phyloP scores from a whole-genome alignment of 2,329 filamentous ascomycete genomes.

The Xylaria sp. region DNA sequence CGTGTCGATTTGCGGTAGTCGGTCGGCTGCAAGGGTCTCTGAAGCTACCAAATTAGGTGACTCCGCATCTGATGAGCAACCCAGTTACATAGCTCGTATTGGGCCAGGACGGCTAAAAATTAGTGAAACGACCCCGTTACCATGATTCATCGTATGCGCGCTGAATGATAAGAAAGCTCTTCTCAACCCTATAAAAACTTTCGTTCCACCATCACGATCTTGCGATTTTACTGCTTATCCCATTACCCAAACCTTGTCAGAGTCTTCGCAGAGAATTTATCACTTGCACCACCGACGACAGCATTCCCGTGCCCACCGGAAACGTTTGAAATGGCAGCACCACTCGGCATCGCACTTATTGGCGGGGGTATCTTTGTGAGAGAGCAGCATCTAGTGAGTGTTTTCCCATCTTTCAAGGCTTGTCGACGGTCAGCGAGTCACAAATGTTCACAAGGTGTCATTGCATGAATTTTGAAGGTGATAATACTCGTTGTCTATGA shows the following conservation, averaged over 20 bases:
- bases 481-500: background rate
- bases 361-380: conserved; percentile 63
- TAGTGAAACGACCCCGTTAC: background rate
- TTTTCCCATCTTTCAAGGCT: background rate
- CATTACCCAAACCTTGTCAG: background rate
- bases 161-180: conserved; percentile 4
- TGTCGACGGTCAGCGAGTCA: background rate
- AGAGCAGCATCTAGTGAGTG: conserved; percentile 56
- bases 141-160: background rate
- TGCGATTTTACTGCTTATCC: background rate
- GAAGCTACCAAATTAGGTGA: conserved; percentile 21
- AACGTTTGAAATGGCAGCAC: conserved; percentile 37
- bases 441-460: background rate
- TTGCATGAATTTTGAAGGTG: background rate
- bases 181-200: background rate
- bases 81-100: conserved; percentile 1
- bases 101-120: background rate
- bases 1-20: background rate
- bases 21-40: conserved; percentile 14
- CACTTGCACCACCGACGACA: background rate
- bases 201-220: background rate
- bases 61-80: conserved; percentile 17
- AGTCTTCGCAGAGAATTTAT: background rate
- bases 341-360: conserved; percentile 60
- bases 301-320: background rate